Evolutionary conservation across 2,329 filamentous ascomycete species (phyloP), one percentile per base, ranked within the genome.

Genomic region (Ascochyta pisi): DNA sequence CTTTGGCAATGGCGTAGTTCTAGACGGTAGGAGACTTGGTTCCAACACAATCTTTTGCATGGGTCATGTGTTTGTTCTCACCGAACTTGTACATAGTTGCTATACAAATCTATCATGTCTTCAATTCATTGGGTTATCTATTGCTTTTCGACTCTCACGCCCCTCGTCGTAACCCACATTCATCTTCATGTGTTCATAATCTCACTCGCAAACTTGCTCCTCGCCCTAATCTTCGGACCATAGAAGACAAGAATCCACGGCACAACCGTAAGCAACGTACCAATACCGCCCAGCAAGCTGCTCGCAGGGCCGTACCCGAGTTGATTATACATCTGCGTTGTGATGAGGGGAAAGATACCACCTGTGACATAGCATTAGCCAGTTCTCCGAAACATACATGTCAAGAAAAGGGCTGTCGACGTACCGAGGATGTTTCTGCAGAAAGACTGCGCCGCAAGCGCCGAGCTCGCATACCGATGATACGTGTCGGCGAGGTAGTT

Each of bases 401-500:
- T 19, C 19, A 19, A 19, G 15, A 43, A 12, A 4, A 15, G 13
- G 1, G 9, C 19, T 15, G 19, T 5, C 19, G 19, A 55, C 67
- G 16, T 58, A 74, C 71, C 92, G 0, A 96, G 78, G 2, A 96
- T 80, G 71, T 96, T 97, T 10, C 93, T 85, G 66, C 91, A 94
- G 72, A 91, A 96, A 15, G 86, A 89, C 78, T 96, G 92, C 0
- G 92, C 91, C 0, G 93, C 93, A 6, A 96, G 79, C 0, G 93
- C 92, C 0, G 90, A 95, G 35, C 88, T 92, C 0, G 93, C 91
- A 67, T 94, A 96, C 2, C 84, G 82, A 70, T 92, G 89, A 74
- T 96, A 97, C 1, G 88, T 89, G 70, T 97, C 93, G 19, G 92
- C 92, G 1, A 97, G 82, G 66, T 96, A 97, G 72, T 97, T 97